These are phyloP conservation scores for Eutypella sp. DNA, from an alignment of 2,329 filamentous ascomycete genomes.

Conservation along the genomic window DNA sequence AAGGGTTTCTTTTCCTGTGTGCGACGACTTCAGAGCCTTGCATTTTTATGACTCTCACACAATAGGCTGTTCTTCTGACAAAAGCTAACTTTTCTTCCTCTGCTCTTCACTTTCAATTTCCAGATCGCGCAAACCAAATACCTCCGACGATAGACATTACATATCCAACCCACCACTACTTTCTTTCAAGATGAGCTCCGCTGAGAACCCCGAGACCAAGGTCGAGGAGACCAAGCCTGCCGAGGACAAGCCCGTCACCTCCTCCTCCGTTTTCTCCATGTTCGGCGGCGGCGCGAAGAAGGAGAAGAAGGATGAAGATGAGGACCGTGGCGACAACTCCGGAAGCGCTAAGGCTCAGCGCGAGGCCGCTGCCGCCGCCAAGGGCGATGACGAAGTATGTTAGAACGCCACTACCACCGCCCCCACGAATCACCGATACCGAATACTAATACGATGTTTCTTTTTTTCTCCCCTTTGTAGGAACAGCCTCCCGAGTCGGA, in stretches of 20 bases:
- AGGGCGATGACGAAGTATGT: conserved; percentile 49
- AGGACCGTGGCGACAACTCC: conserved; percentile 79
- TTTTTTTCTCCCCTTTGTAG: conserved; percentile 9
- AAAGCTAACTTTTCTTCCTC: not conserved
- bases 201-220: conserved; percentile 51
- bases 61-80: no score
- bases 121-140: not conserved
- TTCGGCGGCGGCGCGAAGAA: conserved; percentile 97
- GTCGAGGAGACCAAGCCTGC: conserved; percentile 43
- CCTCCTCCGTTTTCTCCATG: conserved; percentile 86
- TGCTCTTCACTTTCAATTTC: not conserved
- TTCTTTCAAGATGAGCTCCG: conserved; percentile 40
- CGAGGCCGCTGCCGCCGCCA: conserved; percentile 55
- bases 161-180: conserved; percentile 1
- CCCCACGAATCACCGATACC: not conserved
- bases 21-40: not conserved
- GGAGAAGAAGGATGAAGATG: conserved; percentile 82
- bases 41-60: not conserved
- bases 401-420: conserved; percentile 5
- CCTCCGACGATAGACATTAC: no score
- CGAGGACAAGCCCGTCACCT: conserved; percentile 42
- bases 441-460: conserved; percentile 11
- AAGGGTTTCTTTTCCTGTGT: not conserved
- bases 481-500: conserved; percentile 79
- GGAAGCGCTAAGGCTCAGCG: conserved; percentile 80